Evolutionary conservation across 1,284 basidiomycete species (phyloP), one percentile per base, ranked within the genome.

Genomic region (Boletellus deceptivus): DNA sequence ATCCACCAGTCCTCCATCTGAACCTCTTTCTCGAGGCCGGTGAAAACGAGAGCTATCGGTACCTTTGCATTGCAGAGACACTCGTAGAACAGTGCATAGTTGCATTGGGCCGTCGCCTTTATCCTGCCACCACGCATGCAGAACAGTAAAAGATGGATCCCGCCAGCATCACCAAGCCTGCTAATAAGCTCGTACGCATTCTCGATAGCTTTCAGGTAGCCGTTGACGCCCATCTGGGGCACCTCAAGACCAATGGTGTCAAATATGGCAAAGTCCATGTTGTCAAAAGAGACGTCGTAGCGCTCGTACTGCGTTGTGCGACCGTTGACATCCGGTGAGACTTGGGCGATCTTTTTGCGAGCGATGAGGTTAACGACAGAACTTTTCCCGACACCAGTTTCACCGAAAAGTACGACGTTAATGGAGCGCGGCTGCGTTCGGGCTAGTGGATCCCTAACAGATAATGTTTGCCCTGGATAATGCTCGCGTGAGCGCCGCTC

Each of bases 221-320:
- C 50, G 41, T 65, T 54, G 57, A 68, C 43, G 1, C 59, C 31
- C 61, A 65, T 46, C 10, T 64, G 57, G 22, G 69, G 69, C 42
- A 76, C 73, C 41, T 74, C 60, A 13, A 76, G 68, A n/a, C 75
- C 74, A 17, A 70, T 63, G 31, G 74, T 75, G 31, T 75, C 74
- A 20, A 67, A 75, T 43, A 75, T 57, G 11, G 53, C 3, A 18
- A 59, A 63, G 25, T 52, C 35, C 44, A 50, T 48, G 45, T 10
- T 22, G 40, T 57, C 60, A 9, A 70, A 59, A 14, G 49, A 6
- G 48, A 70, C 55, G 16, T 48, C 17, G 17, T 67, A 55, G 18
- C 53, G 43, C 9, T 56, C 63, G n/a, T 56, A 63, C 35, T 62
- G 54, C 65, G 65, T 57, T 17, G 69, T 70, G 43, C 66, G 68